These are phyloP conservation scores for Elsinoe perseae DNA, from an alignment of 2,329 filamentous ascomycete species.

Conservation along the genomic window DNA sequence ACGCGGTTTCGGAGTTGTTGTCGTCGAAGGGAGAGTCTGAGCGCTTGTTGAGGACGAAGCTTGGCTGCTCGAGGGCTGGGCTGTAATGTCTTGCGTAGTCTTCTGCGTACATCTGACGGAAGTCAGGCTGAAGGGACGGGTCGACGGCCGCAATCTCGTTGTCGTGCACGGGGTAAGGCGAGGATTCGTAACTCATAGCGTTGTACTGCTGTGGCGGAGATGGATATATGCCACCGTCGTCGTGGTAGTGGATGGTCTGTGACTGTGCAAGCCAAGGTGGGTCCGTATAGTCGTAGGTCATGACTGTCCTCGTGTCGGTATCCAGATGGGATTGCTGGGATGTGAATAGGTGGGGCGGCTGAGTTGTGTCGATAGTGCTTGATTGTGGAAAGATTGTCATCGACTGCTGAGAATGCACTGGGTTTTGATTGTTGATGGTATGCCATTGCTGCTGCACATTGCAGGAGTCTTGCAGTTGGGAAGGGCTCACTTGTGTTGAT, in stretches of 20 bases:
- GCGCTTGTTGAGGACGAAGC: background rate
- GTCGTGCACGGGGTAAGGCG: background rate
- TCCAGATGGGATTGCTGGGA: background rate
- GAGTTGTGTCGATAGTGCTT: background rate
- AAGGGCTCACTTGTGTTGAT: background rate
- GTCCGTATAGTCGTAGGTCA: background rate
- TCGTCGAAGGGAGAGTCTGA: conserved; percentile 17
- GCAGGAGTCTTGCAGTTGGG: background rate
- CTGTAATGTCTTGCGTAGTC: background rate
- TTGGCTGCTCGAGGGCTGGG: background rate
- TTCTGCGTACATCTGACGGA: background rate
- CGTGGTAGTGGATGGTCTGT: background rate
- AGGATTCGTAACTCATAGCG: background rate
- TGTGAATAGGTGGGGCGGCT: background rate
- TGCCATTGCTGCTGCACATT: background rate
- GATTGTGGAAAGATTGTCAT: background rate
- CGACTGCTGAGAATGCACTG: background rate
- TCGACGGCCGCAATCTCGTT: background rate
- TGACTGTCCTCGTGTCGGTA: background rate
- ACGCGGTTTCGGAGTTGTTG: conserved; percentile 34
- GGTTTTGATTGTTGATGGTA: background rate
- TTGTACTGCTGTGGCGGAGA: background rate
- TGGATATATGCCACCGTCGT: background rate
- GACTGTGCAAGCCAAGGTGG: background rate
- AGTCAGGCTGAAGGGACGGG: background rate